Evolutionary conservation across 139 green algal species (phyloP).

Genomic region (Volvox reticuliferus): DNA sequence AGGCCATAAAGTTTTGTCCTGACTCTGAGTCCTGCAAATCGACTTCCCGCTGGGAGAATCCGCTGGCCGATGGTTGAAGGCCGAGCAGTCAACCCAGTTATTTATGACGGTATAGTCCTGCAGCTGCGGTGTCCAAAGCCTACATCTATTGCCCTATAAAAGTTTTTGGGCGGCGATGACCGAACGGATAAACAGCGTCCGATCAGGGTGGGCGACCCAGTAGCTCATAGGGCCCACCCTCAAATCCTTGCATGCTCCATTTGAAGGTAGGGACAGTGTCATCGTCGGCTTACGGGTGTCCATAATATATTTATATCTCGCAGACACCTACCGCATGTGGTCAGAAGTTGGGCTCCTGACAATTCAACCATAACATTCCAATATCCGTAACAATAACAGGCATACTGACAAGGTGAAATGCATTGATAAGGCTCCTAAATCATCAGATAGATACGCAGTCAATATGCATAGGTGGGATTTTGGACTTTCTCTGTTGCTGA

Average conservation of each 20-base stretch:
- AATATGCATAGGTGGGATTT: too few species aligned
- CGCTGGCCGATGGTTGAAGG: constrained; percentile 32
- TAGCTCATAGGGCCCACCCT: constrained; percentile 22
- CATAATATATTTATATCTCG: too few species aligned
- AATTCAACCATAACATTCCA: too few species aligned
- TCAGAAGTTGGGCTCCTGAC: too few species aligned
- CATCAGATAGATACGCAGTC: too few species aligned
- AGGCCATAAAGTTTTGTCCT: constrained; percentile 37
- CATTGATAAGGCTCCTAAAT: too few species aligned
- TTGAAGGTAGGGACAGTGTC: too few species aligned
- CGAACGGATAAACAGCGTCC: background rate
- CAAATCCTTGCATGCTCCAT: background rate
- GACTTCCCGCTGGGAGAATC: background rate
- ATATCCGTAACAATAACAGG: too few species aligned
- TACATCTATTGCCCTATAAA: background rate
- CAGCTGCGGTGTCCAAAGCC: background rate
- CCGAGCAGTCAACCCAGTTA: constrained; percentile 15
- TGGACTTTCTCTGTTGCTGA: too few species aligned
- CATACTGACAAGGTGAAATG: too few species aligned
- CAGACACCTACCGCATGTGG: too few species aligned
- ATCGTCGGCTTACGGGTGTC: too few species aligned
- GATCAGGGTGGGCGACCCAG: background rate
- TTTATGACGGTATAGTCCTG: background rate
- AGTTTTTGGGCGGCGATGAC: background rate
- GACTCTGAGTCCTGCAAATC: background rate